Percentiles rank a stretch among this genome's conserved stretches.
phyloP scores from a whole-genome alignment of 2,329 filamentous ascomycete species.

The Penicillium sp. region DNA sequence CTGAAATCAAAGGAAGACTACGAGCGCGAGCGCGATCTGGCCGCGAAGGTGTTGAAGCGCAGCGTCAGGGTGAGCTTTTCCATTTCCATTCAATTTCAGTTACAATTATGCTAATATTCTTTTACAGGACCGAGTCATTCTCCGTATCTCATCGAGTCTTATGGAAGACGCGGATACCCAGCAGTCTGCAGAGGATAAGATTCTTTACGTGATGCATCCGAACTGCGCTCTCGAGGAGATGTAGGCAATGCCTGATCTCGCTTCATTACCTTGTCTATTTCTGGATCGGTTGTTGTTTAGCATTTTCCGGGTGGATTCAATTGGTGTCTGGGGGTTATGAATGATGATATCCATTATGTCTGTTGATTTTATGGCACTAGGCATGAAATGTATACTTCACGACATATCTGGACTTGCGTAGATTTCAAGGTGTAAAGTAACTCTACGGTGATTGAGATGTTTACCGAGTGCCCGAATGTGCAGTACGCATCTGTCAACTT shows the following conservation, averaged over 20 bases:
- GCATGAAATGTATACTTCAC: slow-evolving; percentile 2
- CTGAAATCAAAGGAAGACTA: slow-evolving; percentile 78
- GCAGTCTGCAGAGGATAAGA: slow-evolving; percentile 43
- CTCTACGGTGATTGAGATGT: neutral
- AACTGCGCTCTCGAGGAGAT: slow-evolving; percentile 77
- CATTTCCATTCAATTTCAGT: neutral
- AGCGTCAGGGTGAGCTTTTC: slow-evolving; percentile 67
- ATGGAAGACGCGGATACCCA: slow-evolving; percentile 67
- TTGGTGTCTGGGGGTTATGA: slow-evolving; percentile 29
- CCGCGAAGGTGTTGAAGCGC: slow-evolving; percentile 83
- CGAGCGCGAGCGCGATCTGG: slow-evolving; percentile 69
- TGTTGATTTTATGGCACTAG: neutral
- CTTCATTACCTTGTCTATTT: slow-evolving; percentile 9
- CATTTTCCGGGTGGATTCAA: slow-evolving; percentile 26
- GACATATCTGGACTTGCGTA: neutral
- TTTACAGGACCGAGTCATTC: slow-evolving; percentile 56
- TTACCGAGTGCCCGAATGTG: neutral
- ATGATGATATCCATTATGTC: slow-evolving; percentile 32
- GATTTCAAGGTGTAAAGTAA: neutral
- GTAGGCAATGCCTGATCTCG: neutral
- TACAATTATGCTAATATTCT: neutral
- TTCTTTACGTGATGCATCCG: slow-evolving; percentile 87
- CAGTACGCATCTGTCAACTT: neutral
- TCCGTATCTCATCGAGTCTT: slow-evolving; percentile 72
- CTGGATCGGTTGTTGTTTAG: slow-evolving; percentile 17